Evolutionary conservation across 2,329 filamentous ascomycete genomes (phyloP).

Genomic region (Xylaria sp.): DNA sequence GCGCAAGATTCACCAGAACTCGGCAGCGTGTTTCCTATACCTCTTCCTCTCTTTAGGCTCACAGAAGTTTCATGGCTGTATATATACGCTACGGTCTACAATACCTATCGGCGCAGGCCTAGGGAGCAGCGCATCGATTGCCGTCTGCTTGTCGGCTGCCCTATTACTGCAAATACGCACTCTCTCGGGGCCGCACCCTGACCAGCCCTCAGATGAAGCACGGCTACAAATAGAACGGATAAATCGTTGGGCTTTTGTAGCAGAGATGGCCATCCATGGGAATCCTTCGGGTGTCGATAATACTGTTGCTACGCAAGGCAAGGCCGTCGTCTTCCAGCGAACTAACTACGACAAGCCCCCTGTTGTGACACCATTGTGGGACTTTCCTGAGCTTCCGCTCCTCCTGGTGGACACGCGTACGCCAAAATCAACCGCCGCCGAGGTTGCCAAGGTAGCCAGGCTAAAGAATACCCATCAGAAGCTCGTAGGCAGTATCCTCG

Average conservation of each 20-base stretch:
- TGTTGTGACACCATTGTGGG: constrained; percentile 77
- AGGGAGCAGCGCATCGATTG: constrained; percentile 93
- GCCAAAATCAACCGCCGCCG: constrained; percentile 82
- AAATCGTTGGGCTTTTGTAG: constrained; percentile 97
- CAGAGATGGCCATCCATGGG: constrained; percentile 96
- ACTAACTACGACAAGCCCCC: constrained; percentile 82
- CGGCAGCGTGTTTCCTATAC: constrained; percentile 89
- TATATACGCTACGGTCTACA: constrained; percentile 92
- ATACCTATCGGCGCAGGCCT: constrained; percentile 93
- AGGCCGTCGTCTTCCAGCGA: constrained; percentile 91
- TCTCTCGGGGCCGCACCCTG: constrained; percentile 88
- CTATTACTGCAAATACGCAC: constrained; percentile 89
- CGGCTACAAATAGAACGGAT: constrained; percentile 91
- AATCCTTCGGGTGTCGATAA: constrained; percentile 98
- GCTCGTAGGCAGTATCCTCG: constrained; percentile 82
- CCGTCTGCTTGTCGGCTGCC: constrained; percentile 86
- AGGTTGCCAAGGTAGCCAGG: constrained; percentile 86
- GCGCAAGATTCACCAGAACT: constrained; percentile 85
- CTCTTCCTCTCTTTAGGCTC: constrained; percentile 89
- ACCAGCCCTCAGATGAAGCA: constrained; percentile 89
- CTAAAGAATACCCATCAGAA: constrained; percentile 78
- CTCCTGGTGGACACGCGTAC: constrained; percentile 91
- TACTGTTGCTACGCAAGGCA: constrained; percentile 92
- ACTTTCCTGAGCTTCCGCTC: constrained; percentile 91
- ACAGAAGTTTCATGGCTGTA: constrained; percentile 79